These are phyloP conservation scores for Plectosphaerella sp. DNA, from an alignment of 2,329 filamentous ascomycete species.

Conservation along the genomic window DNA sequence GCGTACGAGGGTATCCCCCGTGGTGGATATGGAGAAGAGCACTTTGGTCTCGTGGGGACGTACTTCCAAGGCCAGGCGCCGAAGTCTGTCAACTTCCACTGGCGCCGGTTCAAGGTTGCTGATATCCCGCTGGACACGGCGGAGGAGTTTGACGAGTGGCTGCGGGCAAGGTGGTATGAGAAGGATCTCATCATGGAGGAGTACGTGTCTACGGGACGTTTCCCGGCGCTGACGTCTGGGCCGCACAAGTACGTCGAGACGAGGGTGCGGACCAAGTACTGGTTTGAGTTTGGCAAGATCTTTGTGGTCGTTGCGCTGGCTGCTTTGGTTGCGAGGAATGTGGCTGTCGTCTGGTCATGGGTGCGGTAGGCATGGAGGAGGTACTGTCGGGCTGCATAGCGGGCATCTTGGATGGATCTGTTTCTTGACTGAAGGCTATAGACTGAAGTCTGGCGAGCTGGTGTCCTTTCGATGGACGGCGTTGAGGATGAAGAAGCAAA, in stretches of 20 bases:
- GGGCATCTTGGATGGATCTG: background rate
- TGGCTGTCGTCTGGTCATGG: conserved; percentile 19
- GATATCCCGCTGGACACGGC: conserved; percentile 76
- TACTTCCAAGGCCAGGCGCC: conserved; percentile 86
- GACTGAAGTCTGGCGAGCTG: too few species aligned
- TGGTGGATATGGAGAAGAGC: conserved; percentile 82
- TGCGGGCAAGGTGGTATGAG: conserved; percentile 82
- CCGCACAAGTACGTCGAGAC: conserved; percentile 52
- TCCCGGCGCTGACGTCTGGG: conserved; percentile 61
- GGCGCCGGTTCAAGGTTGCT: conserved; percentile 76
- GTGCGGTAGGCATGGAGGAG: background rate
- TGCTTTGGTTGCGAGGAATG: conserved; percentile 35
- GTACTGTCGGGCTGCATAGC: background rate
- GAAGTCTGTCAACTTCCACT: conserved; percentile 95
- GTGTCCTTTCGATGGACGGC: too few species aligned
- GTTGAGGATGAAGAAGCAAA: too few species aligned
- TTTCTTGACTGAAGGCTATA: too few species aligned
- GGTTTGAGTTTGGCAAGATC: conserved; percentile 52
- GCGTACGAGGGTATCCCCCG: conserved; percentile 92
- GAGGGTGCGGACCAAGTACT: conserved; percentile 47
- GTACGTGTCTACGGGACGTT: conserved; percentile 71
- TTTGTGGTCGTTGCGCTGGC: conserved; percentile 44
- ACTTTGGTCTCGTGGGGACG: conserved; percentile 81
- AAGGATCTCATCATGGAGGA: conserved; percentile 88
- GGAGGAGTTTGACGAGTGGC: conserved; percentile 77